Base-by-base conservation (phyloP, 2,329 filamentous ascomycete species). In the Microcyclospora pomicola region DNA sequence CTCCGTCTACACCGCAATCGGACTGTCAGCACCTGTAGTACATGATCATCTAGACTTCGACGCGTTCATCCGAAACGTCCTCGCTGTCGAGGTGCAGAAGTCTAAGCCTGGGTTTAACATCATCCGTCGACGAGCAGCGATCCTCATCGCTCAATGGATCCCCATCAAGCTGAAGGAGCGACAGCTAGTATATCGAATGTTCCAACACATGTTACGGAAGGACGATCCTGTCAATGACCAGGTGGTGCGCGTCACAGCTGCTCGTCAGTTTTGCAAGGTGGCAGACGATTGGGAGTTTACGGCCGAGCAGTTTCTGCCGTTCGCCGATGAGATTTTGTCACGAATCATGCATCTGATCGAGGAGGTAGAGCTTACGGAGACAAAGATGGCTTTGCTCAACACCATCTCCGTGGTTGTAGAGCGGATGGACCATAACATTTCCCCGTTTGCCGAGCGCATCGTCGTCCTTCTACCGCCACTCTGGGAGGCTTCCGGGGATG, bases 1-100 rank as follows among this genome's bases (percentile, higher is more conserved):
- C 56, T 88, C 88, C 0, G 77, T 96, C 1, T 98, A 98, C 55
- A 92, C 84, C 5, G 86, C 88, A 9, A 80, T 98, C 63, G 87
- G 88, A 2, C 69, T 95, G 36, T 77, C 91, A 0, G 83, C 87
- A 1, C 71, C 83, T 2, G 77, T 87, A 30, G 65, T 96, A 12
- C 71, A 79, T 42, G 66, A 78, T 34, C 68, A 75, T 9, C 75
- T 95, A 45, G 82, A 96, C 59, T 96, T 96, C 61, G 81, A 92
- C 53, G 59, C 69, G 1, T 82, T 96, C 52, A 62, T 98, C 31
- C 68, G 73, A 12, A 75, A 77, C 5, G 86, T 82, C 0, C 66
- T 98, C 27, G 75, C 83, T 4, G 68, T 72, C 3, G 91, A 98
- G 56, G 79, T 83, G 0, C 86, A 92, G 53, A 73, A 76, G 37